phyloP scores from a whole-genome alignment of 1,139 yeast genomes.

The Candida sojae region DNA sequence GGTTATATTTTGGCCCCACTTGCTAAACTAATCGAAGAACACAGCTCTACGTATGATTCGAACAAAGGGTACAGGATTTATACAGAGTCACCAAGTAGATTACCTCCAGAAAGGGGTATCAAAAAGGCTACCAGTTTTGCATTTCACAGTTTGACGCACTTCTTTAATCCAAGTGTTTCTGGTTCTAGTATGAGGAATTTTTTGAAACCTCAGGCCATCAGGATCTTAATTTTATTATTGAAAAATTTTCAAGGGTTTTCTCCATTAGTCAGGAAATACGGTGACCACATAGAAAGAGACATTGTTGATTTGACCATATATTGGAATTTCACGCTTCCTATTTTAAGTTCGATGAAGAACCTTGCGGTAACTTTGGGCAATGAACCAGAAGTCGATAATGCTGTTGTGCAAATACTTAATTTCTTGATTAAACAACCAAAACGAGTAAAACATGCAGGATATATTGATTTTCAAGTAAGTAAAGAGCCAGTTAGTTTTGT shows the following conservation, averaged over 20 bases:
- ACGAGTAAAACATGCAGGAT: slow-evolving; percentile 33
- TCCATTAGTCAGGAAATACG: slow-evolving; percentile 57
- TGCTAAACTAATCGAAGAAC: slow-evolving; percentile 44
- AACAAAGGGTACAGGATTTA: slow-evolving; percentile 33
- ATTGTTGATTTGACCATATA: slow-evolving; percentile 50
- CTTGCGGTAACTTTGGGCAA: slow-evolving; percentile 37
- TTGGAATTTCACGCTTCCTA: slow-evolving; percentile 46
- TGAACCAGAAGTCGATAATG: slow-evolving; percentile 19
- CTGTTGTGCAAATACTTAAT: slow-evolving; percentile 2
- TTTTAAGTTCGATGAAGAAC: slow-evolving; percentile 47
- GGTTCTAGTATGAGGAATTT: slow-evolving; percentile 23
- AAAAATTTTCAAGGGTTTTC: slow-evolving; percentile 60
- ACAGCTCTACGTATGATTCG: slow-evolving; percentile 23
- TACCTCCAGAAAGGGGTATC: slow-evolving; percentile 20
- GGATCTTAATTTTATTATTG: slow-evolving; percentile 41
- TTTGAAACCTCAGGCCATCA: slow-evolving; percentile 32
- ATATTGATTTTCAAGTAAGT: slow-evolving; percentile 47
- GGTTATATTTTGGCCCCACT: slow-evolving; percentile 50
- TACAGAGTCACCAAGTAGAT: slow-evolving; percentile 16
- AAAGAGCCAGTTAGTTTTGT: slow-evolving; percentile 53
- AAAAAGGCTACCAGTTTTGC: slow-evolving; percentile 35
- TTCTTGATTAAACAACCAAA: slow-evolving; percentile 18
- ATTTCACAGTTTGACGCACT: slow-evolving; percentile 43
- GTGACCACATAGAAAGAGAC: slow-evolving; percentile 69
- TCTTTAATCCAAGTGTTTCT: slow-evolving; percentile 38